Evolutionary conservation across 768 basidiomycete genomes (phyloP), one percentile per base, ranked within the genome.

Genomic region (Trametes villosa): DNA sequence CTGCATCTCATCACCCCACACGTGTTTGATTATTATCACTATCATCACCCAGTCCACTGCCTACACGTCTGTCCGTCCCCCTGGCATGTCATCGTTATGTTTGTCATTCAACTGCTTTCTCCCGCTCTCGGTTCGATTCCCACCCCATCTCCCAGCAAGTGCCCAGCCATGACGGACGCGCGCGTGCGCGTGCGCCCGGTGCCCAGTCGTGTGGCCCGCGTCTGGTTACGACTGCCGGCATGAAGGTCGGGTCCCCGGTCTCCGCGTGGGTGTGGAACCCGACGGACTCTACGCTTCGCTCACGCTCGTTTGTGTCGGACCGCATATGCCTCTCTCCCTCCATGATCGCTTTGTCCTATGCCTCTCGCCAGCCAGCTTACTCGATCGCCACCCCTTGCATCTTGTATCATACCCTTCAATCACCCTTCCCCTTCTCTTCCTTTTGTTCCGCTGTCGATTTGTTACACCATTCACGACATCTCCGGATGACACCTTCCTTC

Each of bases 21-120:
- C 56, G 62, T 65, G 67, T 67, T 67, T 67, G 67, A 63, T 65
- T 67, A 67, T 65, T 64, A 64, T 64, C 63, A 59, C 53, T 64
- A 59, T 56, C 62, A 63, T 63, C 62, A 38, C 47, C 55, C 38
- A 47, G 45, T 52, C 57, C 60, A 62, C 46, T 58, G 52, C 42
- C 62, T 50, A 54, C 63, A 59, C 58, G 47, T 64, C 55, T 56
- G 62, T 63, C 50, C 50, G 55, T 57, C 55, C 38, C 44, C 62
- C 52, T 63, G 62, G 62, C 62, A 63, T 63, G 57, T 63, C 62
- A 58, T 63, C 62, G 62, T 63, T 63, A 63, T 63, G 62, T 63
- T 63, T 59, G 62, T 63, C 62, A 63, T 59, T 59, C 56, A 63
- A 53, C 62, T 59, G 63, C 63, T 64, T 50, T 60, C 63, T 42